Evolutionary conservation across 2,329 filamentous ascomycete species (phyloP).

Genomic region (Aspergillus caelatus): DNA sequence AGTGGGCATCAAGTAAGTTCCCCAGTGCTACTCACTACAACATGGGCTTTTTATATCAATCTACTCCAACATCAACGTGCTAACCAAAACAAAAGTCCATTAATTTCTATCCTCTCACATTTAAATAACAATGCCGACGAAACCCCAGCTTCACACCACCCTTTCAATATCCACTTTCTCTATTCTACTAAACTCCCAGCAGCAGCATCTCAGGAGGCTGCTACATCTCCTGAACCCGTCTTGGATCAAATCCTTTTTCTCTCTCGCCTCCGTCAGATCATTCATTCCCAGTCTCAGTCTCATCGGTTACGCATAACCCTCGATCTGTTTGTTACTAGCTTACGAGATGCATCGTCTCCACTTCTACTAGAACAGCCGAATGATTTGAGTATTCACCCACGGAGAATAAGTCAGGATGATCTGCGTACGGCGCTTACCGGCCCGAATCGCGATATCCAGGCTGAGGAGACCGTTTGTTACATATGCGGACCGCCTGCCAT

Average conservation of each 20-base stretch:
- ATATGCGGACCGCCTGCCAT: constrained; percentile 69
- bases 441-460: constrained; percentile 30
- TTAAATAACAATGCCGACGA: constrained; percentile 52
- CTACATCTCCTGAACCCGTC: constrained; percentile 11
- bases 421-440: constrained; percentile 34
- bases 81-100: constrained; percentile 53
- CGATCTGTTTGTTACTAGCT: constrained; percentile 39
- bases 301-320: constrained; percentile 33
- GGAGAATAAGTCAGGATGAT: constrained; percentile 42
- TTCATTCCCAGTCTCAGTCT: constrained; percentile 31
- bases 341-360: constrained; percentile 13
- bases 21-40: not conserved
- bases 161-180: constrained; percentile 59
- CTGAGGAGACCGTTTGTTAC: constrained; percentile 58
- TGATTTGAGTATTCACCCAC: constrained; percentile 30
- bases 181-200: constrained; percentile 59
- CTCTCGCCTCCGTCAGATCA: constrained; percentile 45
- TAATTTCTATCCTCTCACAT: constrained; percentile 72
- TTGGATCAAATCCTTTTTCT: constrained; percentile 51
- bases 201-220: constrained; percentile 7
- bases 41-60: not conserved
- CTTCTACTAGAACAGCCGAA: constrained; percentile 17
- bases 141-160: constrained; percentile 30
- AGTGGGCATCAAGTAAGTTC: constrained; percentile 73
- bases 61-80: not conserved